Base-by-base conservation (phyloP, 805 yeast genomes). In the Metschnikowia kofuensis region DNA sequence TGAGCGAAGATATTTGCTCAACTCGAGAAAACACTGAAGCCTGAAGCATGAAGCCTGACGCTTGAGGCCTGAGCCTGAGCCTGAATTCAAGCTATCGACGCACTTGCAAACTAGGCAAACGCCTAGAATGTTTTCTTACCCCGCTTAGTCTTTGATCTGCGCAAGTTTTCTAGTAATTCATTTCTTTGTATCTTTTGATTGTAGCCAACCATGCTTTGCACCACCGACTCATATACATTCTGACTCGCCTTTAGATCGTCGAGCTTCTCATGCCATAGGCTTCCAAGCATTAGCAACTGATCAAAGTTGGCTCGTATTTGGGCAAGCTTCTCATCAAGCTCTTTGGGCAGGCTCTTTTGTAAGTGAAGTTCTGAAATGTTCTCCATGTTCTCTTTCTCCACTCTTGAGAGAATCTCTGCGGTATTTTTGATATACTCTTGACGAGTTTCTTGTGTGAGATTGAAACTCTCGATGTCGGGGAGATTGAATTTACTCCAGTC, bases 191-290 rank as follows among this genome's bases (percentile, higher is more conserved):
- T 58, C 58, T 88, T 80, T 65, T 94, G 97, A 7, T 96, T 87
- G 63, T 91, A 90, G 7, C 96, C 97, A 13, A 91, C 87, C 57
- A 91, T 70, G 58, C 89, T 90, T 61, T 89, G 96, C 38, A 94
- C 90, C 56, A 94, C 96, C 2, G 85, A 77, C 57, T 92, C 96
- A 62, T 85, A 90, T 13, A 91, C 80, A 32, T 78, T 79, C 58
- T 87, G 86, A 63, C 90, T 95, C 38, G 74, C 77, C 48, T 70
- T 70, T 15, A 84, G 67, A 8, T 76, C 81, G 34, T 64, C 62
- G 42, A 77, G 70, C 50, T 77, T 71, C 51, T 76, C 65, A 42
- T 73, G 72, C 86, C 91, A 84, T 10, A 78, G 69, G 44, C 72
- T 63, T 44, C 67, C 54, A 40, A 73, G 57, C 41, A 50, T 48